A percentile compares a stretch with the other conserved stretches of the same genome.
These are phyloP conservation scores for Sporopachydermia lactativora DNA, from an alignment of 805 yeast genomes.

Conservation along the genomic window DNA sequence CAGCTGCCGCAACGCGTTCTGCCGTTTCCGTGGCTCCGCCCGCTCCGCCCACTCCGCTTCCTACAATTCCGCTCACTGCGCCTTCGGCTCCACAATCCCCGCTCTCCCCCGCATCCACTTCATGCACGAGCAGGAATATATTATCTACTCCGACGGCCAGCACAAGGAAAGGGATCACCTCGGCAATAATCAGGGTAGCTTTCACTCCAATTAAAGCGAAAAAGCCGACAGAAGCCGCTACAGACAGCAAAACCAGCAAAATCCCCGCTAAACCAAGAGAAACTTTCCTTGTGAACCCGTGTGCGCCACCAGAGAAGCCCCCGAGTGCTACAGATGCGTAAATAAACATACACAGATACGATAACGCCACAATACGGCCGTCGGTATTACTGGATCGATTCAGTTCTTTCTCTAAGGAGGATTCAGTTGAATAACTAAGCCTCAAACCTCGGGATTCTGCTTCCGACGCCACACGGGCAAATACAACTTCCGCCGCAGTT, in stretches of 20 bases:
- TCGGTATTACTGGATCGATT: constrained; percentile 76
- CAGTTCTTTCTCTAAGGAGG: constrained; percentile 73
- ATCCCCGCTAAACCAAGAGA: constrained; percentile 78
- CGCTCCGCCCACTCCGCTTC: too few species aligned
- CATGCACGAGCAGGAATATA: constrained; percentile 76
- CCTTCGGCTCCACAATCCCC: too few species aligned
- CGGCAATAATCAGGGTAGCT: constrained; percentile 87
- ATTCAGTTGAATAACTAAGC: constrained; percentile 67
- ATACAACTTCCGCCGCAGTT: constrained; percentile 39
- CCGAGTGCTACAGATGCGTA: constrained; percentile 79
- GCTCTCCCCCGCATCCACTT: constrained; percentile 43
- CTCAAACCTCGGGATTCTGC: constrained; percentile 40
- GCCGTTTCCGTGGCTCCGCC: too few species aligned
- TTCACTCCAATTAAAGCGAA: constrained; percentile 66
- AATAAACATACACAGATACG: constrained; percentile 76
- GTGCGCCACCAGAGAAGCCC: constrained; percentile 22
- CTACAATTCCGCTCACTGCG: too few species aligned
- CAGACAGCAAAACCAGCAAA: constrained; percentile 65
- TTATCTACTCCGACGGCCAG: constrained; percentile 96
- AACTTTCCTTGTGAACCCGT: constrained; percentile 44
- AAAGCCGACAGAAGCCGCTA: constrained; percentile 68
- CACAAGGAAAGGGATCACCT: constrained; percentile 87
- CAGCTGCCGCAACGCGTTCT: constrained; percentile 45
- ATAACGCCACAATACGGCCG: constrained; percentile 47
- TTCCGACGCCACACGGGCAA: constrained; percentile 30